Percentiles rank a stretch among this genome's conserved stretches.
These are phyloP conservation scores for Aspergillus sp. DNA, from an alignment of 2,329 filamentous ascomycete species.

Conservation along the genomic window DNA sequence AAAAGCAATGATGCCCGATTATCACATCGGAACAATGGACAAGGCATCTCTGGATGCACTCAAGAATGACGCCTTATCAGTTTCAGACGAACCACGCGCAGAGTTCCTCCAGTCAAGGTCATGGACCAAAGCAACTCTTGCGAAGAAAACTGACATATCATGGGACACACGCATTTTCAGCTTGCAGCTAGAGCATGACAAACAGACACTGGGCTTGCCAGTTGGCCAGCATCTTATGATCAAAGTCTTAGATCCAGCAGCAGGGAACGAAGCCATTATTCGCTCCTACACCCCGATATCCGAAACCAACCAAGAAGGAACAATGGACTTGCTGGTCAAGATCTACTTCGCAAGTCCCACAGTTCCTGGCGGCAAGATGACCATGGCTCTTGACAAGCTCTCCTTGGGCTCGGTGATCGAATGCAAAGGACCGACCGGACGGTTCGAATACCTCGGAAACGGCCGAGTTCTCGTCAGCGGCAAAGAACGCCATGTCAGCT, in stretches of 20 bases:
- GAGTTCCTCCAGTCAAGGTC: conserved; percentile 69
- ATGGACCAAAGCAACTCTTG: conserved; percentile 73
- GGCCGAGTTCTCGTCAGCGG: conserved; percentile 65
- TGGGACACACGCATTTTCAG: conserved; percentile 79
- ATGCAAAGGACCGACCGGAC: conserved; percentile 84
- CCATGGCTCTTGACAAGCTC: conserved; percentile 70
- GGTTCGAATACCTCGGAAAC: conserved; percentile 73
- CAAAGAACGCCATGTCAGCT: conserved; percentile 56
- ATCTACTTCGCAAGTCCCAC: conserved; percentile 67
- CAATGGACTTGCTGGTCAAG: conserved; percentile 76
- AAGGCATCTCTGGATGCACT: conserved; percentile 58
- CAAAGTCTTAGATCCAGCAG: conserved; percentile 68
- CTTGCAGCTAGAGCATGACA: conserved; percentile 71
- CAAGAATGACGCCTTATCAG: conserved; percentile 44
- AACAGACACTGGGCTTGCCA: conserved; percentile 72
- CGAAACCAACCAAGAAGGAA: conserved; percentile 59
- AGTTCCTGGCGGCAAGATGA: conserved; percentile 74
- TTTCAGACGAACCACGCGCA: conserved; percentile 48
- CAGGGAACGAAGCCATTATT: conserved; percentile 68
- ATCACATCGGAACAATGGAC: conserved; percentile 79
- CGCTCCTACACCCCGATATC: conserved; percentile 86
- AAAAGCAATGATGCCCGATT: conserved; percentile 81
- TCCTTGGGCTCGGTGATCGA: conserved; percentile 72
- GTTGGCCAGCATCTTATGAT: conserved; percentile 87
- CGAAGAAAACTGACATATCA: conserved; percentile 68